Base-by-base conservation (phyloP, 345 rosid species). In the Turnera subulata region DNA sequence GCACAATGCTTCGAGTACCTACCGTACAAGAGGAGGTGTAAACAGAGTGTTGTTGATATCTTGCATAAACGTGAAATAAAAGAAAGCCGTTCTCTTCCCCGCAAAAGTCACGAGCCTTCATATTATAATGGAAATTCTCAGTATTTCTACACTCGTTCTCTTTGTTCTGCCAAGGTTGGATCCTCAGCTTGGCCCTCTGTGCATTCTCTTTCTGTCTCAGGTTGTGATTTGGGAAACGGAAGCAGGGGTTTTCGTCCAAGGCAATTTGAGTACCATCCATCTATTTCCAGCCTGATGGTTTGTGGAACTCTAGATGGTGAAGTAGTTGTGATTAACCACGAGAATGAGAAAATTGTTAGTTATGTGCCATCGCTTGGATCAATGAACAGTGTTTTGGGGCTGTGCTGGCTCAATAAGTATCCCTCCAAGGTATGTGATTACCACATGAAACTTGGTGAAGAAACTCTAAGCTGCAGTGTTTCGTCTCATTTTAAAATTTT, bases 231-330 rank as follows among this genome's bases (percentile, higher is more conserved):
- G 25, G 80, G 78, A 39, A 69, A 71, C 67, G 82, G 74, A 68
- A 70, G 45, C 48, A 59, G 52, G 70, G 74, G 62, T 64, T 78
- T 84, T 54, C 80, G 95, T 66, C 98, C 96, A 6, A 83, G 98
- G 80, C 98, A 92, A 66, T 89, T 92, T 68, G 98, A 92, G 70
- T 92, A 92, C 76, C 93, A 92, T 78, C 96, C 96, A 15, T 64
- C 89, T 55, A 63, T 81, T 69, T 73, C 87, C 56, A 72, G 84
- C 69, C 64, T 92, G 45, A 82, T 92, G 91, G 96, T 84, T 29
- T 83, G 81, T 75, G 96, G 96, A 54, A 92, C 98, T 67, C 72
- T 92, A 64, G 96, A 92, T 60, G 98, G 98, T 37, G 96, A 89
- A 74, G 88, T 92, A 21, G 82, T 92, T 58, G 87, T 86, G 53